A percentile compares a stretch with the other conserved stretches of the same genome.
Conservation (phyloP, 257 asterid genomes). For the Coffea canephora region DNA sequence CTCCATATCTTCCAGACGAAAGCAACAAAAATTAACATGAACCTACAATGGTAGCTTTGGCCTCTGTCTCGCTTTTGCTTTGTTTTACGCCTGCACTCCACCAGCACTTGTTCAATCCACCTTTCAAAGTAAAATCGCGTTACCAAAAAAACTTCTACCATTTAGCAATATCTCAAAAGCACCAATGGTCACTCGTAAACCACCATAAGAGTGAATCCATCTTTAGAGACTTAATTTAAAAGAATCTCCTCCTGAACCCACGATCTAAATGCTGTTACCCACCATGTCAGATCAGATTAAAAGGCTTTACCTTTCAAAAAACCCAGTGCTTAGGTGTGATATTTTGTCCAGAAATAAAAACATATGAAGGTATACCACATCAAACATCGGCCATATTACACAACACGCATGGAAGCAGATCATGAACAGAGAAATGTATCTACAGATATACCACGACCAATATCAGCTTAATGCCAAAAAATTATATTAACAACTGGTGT, state of each 20-base stretch:
- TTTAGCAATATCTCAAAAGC: too few species aligned
- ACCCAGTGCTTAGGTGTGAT: neutral
- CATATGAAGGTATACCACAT: neutral
- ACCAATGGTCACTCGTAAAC: neutral
- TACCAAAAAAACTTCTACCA: too few species aligned
- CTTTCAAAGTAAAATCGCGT: neutral
- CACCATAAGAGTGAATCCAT: neutral
- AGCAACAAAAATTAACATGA: too few species aligned
- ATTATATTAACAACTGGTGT: conserved; percentile 11
- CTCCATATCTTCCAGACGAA: too few species aligned
- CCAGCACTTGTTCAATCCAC: neutral
- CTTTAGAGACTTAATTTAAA: neutral
- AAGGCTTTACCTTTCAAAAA: neutral
- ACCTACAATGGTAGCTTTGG: neutral
- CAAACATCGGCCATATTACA: too few species aligned
- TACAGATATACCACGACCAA: conserved; percentile 17
- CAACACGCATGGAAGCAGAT: neutral
- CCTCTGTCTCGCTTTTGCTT: neutral
- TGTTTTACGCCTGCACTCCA: neutral
- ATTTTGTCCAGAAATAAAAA: neutral
- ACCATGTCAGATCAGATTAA: neutral
- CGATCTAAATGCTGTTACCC: neutral
- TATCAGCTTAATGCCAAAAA: neutral
- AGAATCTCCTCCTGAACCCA: neutral
- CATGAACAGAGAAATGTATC: conserved; percentile 16